Conservation (phyloP, 257 asterid species). For the Solanum neorickii region DNA sequence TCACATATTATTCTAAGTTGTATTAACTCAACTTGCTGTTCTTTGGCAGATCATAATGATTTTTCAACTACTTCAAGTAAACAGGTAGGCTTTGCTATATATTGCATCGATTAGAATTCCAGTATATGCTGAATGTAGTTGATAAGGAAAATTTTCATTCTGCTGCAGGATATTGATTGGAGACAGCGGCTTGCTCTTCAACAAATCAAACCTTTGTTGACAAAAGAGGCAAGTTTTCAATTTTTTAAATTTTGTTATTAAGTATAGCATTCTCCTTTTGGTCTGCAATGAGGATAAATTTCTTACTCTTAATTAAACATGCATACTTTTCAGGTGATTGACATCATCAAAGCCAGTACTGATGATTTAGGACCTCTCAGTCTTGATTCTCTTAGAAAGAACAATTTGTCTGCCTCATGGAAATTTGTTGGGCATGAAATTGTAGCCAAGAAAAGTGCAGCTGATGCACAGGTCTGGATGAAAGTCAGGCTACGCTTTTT, state of each 20-base stretch:
- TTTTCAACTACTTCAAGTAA: conserved; percentile 15
- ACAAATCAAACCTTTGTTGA: conserved; percentile 51
- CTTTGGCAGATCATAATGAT: conserved; percentile 36
- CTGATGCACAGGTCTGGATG: conserved; percentile 43
- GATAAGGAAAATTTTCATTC: not conserved
- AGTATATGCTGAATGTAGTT: conserved; percentile 2
- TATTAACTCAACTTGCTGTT: not conserved
- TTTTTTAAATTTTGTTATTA: not conserved
- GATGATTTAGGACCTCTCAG: conserved; percentile 67
- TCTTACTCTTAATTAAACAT: not conserved
- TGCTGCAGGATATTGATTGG: conserved; percentile 55
- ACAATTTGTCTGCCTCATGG: conserved; percentile 75
- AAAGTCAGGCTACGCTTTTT: not conserved
- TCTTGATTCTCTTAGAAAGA: conserved; percentile 51
- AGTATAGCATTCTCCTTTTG: not conserved
- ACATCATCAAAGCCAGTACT: conserved; percentile 52
- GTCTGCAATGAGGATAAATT: not conserved
- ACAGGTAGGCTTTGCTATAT: conserved; percentile 33
- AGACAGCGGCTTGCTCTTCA: conserved; percentile 55
- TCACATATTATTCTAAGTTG: not conserved
- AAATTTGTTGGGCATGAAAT: conserved; percentile 32
- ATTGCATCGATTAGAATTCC: not conserved
- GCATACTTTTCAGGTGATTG: conserved; percentile 49
- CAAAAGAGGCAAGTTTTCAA: conserved; percentile 42
- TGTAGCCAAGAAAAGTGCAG: conserved; percentile 17